Evolutionary conservation across 192 early-diverging fungal genomes (phyloP).

Genomic region (Neocallimastix lanati): DNA sequence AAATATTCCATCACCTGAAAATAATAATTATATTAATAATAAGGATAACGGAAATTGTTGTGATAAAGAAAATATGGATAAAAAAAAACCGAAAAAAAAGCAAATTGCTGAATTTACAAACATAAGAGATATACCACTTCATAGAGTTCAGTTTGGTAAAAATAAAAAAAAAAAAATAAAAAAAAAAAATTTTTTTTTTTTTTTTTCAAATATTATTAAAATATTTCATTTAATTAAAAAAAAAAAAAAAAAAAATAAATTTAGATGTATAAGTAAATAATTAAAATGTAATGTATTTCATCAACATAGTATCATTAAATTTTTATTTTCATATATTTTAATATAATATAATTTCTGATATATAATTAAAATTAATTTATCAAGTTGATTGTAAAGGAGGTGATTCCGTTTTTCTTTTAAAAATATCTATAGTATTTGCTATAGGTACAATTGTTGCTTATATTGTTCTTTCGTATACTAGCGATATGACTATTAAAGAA

Average conservation of each 20-base stretch:
- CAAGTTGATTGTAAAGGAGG: background rate
- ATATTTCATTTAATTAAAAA: too few relatives aligned
- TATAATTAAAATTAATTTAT: too few relatives aligned
- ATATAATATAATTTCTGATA: background rate
- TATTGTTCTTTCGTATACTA: background rate
- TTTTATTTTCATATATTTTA: background rate
- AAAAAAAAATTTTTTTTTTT: too few relatives aligned
- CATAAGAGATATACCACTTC: background rate
- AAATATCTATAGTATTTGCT: background rate
- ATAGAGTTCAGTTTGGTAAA: background rate
- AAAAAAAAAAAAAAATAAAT: too few relatives aligned
- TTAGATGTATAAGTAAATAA: too few relatives aligned
- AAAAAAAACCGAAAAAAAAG: background rate
- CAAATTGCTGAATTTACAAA: background rate
- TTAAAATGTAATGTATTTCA: too few relatives aligned
- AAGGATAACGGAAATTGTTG: too few relatives aligned
- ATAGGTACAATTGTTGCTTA: background rate
- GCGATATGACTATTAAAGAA: background rate
- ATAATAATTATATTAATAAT: too few relatives aligned
- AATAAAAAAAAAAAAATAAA: too few relatives aligned
- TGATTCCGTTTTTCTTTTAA: background rate
- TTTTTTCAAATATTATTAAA: too few relatives aligned
- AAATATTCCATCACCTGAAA: too few relatives aligned
- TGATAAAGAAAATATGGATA: background rate
- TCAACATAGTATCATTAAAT: too few relatives aligned